These are phyloP conservation scores for Aspergillus wentii DNA, from an alignment of 495 filamentous ascomycete genomes.

Conservation along the genomic window DNA sequence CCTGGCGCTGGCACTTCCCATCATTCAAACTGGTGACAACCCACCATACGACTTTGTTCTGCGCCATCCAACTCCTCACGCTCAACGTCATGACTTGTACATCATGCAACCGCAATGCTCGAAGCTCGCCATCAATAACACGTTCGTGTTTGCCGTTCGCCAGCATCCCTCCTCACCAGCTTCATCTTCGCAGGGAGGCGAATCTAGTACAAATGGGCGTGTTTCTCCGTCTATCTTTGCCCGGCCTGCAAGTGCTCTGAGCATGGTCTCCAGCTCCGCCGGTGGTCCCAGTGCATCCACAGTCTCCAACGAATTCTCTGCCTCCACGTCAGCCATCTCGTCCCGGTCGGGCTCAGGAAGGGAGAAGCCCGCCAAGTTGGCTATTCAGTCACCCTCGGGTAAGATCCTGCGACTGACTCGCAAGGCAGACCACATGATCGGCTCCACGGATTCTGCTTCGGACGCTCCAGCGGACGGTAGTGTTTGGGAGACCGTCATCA, in stretches of 20 bases:
- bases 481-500: conserved; percentile 97
- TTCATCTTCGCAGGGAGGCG: conserved; percentile 43
- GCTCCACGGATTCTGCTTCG: conserved; percentile 33
- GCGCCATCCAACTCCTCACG: conserved; percentile 94
- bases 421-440: conserved; percentile 69
- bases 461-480: conserved; percentile 68
- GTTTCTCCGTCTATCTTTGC: conserved; percentile 65
- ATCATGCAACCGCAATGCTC: conserved; percentile 91
- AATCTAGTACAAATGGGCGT: conserved; percentile 36
- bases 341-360: conserved; percentile 47
- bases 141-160: conserved; percentile 92
- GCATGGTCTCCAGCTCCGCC: conserved; percentile 57
- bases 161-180: conserved; percentile 74
- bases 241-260: conserved; percentile 76
- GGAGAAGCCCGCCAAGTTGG: conserved; percentile 90
- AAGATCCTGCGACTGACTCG: conserved; percentile 89
- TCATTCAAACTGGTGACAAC: conserved; percentile 85
- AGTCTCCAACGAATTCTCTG: conserved; percentile 40
- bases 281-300: conserved; percentile 34
- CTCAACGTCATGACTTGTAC: conserved; percentile 93
- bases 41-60: conserved; percentile 89
- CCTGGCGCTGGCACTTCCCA: conserved; percentile 83
- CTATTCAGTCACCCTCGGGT: conserved; percentile 91
- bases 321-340: conserved; percentile 46
- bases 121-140: conserved; percentile 85